Evolutionary conservation across 2,329 filamentous ascomycete species (phyloP).

Genomic region (Apiospora rasikravindrae): DNA sequence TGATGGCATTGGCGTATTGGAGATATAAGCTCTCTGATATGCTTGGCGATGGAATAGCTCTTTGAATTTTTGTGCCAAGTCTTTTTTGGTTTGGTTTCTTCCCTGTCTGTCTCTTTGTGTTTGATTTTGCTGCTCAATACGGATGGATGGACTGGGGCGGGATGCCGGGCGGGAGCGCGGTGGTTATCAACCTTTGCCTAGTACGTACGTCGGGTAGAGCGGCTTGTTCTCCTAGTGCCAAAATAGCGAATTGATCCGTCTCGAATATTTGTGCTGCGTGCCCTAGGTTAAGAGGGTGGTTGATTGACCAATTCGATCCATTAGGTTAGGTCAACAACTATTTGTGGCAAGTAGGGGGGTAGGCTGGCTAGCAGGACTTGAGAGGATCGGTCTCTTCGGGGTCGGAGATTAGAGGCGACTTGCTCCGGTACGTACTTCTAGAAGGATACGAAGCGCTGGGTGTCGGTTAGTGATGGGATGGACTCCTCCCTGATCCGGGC

Average conservation of each 20-base stretch:
- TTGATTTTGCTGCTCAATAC: not conserved
- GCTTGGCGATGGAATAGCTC: constrained; percentile 17
- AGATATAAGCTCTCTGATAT: constrained; percentile 1
- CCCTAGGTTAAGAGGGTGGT: not conserved
- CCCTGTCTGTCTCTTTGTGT: constrained; percentile 15
- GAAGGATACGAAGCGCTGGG: not conserved
- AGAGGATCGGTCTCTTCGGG: not conserved
- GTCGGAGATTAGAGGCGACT: constrained; percentile 9
- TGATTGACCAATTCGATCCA: not conserved
- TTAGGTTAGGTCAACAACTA: not conserved
- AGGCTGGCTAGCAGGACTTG: not conserved
- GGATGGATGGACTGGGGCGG: not conserved
- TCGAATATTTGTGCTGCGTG: not conserved
- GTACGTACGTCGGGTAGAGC: constrained; percentile 10
- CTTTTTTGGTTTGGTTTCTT: constrained; percentile 12
- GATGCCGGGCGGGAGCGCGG: not conserved
- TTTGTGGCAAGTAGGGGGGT: not conserved
- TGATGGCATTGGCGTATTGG: not conserved
- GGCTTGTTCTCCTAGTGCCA: constrained; percentile 1
- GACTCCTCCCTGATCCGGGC: not conserved
- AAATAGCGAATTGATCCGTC: not conserved
- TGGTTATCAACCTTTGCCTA: constrained; percentile 2
- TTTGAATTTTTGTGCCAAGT: constrained; percentile 15
- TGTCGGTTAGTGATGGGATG: not conserved
- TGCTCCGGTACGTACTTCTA: constrained; percentile 7